Percentiles rank a stretch among this genome's conserved stretches.
phyloP scores from a whole-genome alignment of 345 rosid genomes.

The Bruguiera gymnorhiza region DNA sequence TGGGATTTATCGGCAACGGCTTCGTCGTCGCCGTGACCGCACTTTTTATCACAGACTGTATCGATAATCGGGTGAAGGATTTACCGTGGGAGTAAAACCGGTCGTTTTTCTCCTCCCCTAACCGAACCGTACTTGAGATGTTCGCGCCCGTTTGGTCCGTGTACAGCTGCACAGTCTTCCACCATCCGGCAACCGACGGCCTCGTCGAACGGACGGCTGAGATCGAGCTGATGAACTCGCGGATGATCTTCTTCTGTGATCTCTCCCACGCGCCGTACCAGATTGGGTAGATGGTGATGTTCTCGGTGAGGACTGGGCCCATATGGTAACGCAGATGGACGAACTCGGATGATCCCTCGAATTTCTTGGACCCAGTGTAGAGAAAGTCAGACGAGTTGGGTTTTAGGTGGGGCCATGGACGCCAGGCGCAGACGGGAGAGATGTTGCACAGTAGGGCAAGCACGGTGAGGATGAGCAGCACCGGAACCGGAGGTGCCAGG shows the following conservation, averaged over 20 bases:
- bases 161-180: conserved; percentile 86
- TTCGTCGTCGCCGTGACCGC: conserved; percentile 64
- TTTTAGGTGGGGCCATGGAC: conserved; percentile 63
- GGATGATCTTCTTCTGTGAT: conserved; percentile 74
- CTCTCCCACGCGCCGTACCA: conserved; percentile 91
- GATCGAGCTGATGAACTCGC: conserved; percentile 80
- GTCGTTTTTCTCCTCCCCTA: conserved; percentile 86
- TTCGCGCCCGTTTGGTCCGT: conserved; percentile 73
- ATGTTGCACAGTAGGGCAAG: conserved; percentile 24
- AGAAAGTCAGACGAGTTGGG: conserved; percentile 51
- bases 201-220: conserved; percentile 47
- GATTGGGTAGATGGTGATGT: conserved; percentile 78
- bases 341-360: conserved; percentile 91
- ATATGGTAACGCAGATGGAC: conserved; percentile 81
- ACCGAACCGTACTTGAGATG: conserved; percentile 18
- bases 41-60: conserved; percentile 81
- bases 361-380: conserved; percentile 63
- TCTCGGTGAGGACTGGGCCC: conserved; percentile 89
- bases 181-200: conserved; percentile 92
- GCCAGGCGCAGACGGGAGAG: conserved; percentile 34
- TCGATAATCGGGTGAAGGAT: conserved; percentile 65
- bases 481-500: not conserved
- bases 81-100: conserved; percentile 92
- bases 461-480: not conserved
- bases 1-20: conserved; percentile 71